These are phyloP conservation scores for Marasmius sp. DNA, from an alignment of 1,284 basidiomycete genomes.

Conservation along the genomic window DNA sequence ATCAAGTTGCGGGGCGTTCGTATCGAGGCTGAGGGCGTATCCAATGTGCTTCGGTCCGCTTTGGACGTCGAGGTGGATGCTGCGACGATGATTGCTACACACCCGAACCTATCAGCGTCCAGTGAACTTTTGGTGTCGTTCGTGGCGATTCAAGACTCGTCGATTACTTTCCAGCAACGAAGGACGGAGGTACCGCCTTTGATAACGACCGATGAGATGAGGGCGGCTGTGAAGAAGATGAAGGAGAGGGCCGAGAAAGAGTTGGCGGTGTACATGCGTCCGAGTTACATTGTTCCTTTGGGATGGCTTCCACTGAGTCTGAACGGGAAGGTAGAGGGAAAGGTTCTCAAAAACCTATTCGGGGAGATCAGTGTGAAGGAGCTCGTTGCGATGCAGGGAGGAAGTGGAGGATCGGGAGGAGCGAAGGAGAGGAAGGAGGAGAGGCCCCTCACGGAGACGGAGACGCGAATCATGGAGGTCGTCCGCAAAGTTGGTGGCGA, in stretches of 20 bases:
- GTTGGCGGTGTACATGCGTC: conserved; percentile 14
- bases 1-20: conserved; percentile 51
- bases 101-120: conserved; percentile 30
- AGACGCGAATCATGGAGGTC: conserved; percentile 17
- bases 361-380: conserved; percentile 4
- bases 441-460: conserved; percentile 14
- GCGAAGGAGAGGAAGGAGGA: not conserved
- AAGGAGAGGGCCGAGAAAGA: conserved; percentile 10
- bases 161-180: conserved; percentile 10
- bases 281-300: conserved; percentile 15
- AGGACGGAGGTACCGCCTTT: conserved; percentile 7
- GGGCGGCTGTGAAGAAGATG: conserved; percentile 1
- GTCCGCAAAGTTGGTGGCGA: conserved; percentile 14
- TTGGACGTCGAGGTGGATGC: conserved; percentile 25
- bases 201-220: not conserved
- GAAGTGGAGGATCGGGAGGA: not conserved
- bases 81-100: conserved; percentile 36
- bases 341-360: conserved; percentile 7
- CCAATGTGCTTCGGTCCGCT: conserved; percentile 35
- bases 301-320: conserved; percentile 16
- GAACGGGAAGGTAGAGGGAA: conserved; percentile 17
- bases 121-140: conserved; percentile 41
- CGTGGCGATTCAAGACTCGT: conserved; percentile 24
- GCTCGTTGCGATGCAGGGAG: not conserved
- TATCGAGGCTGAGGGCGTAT: conserved; percentile 45